phyloP scores from a whole-genome alignment of 306 rosid genomes.

The Sphenostylis stenocarpa region DNA sequence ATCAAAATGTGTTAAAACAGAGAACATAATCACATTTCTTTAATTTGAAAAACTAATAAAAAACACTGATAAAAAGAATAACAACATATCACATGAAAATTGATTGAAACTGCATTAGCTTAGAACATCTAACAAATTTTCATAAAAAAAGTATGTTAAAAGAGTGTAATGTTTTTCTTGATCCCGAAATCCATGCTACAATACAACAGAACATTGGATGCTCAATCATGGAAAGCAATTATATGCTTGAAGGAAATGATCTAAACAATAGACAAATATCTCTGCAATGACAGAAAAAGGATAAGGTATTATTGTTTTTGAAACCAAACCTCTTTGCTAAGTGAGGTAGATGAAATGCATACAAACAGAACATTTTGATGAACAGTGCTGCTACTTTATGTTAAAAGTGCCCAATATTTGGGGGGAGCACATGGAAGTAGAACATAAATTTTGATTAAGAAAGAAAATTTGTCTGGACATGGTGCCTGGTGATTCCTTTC shows the following conservation, averaged over 20 bases:
- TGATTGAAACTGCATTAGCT: too few relatives aligned
- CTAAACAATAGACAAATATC: not conserved
- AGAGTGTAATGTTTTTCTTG: not conserved
- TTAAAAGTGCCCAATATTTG: conserved; percentile 28
- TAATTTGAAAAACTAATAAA: too few relatives aligned
- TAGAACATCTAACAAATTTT: too few relatives aligned
- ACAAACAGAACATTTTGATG: not conserved
- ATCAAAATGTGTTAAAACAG: not conserved
- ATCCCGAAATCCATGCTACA: not conserved
- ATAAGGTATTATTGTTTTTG: conserved; percentile 3
- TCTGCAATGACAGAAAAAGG: not conserved
- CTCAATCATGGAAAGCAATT: conserved; percentile 21
- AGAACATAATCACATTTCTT: not conserved
- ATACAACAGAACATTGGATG: not conserved
- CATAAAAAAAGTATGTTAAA: too few relatives aligned
- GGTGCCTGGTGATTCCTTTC: not conserved
- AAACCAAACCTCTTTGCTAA: not conserved
- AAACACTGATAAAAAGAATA: too few relatives aligned
- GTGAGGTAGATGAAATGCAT: not conserved
- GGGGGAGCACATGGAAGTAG: conserved; percentile 53
- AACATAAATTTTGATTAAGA: conserved; percentile 10
- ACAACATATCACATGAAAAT: too few relatives aligned
- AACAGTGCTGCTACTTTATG: not conserved
- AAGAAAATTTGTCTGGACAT: conserved; percentile 23
- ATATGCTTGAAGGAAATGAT: conserved; percentile 23